Evolutionary conservation across 140 eudicot genomes (phyloP).

Genomic region (Flaveria floridana): DNA sequence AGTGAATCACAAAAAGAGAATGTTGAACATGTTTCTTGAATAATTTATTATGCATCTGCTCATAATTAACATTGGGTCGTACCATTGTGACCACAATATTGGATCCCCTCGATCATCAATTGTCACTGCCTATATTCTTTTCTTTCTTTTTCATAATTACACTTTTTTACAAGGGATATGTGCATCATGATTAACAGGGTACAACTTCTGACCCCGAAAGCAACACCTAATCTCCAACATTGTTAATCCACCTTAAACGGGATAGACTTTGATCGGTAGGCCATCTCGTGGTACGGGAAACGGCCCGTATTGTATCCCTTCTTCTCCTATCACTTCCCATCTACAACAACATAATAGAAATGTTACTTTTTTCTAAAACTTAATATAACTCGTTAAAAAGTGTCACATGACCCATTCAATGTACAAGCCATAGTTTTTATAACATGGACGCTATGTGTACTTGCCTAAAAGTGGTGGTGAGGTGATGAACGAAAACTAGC

Average conservation of each 20-base stretch:
- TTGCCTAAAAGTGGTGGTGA: slow-evolving; percentile 64
- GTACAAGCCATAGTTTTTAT: neutral
- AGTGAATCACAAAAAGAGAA: slow-evolving; percentile 10
- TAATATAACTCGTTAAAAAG: slow-evolving; percentile 6
- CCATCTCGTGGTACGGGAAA: slow-evolving; percentile 75
- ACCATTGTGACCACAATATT: slow-evolving; percentile 27
- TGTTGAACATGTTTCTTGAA: slow-evolving; percentile 17
- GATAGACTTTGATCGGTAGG: slow-evolving; percentile 45
- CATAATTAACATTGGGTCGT: slow-evolving; percentile 21
- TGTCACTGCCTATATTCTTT: neutral
- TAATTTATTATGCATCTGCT: slow-evolving; percentile 16
- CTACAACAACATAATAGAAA: slow-evolving; percentile 31
- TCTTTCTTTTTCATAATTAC: slow-evolving; percentile 18
- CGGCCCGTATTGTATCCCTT: slow-evolving; percentile 72
- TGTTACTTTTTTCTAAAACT: neutral
- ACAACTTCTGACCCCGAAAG: slow-evolving; percentile 27
- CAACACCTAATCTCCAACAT: slow-evolving; percentile 8
- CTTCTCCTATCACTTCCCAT: slow-evolving; percentile 70
- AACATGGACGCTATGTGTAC: neutral
- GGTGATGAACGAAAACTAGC: slow-evolving; percentile 69
- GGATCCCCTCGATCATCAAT: slow-evolving; percentile 22
- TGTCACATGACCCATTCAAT: neutral
- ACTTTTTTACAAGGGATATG: slow-evolving; percentile 31
- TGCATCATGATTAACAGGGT: slow-evolving; percentile 22
- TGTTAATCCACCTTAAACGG: slow-evolving; percentile 20